Conservation (phyloP, 2,329 filamentous ascomycete genomes). For the Cryphonectria naterciae region DNA sequence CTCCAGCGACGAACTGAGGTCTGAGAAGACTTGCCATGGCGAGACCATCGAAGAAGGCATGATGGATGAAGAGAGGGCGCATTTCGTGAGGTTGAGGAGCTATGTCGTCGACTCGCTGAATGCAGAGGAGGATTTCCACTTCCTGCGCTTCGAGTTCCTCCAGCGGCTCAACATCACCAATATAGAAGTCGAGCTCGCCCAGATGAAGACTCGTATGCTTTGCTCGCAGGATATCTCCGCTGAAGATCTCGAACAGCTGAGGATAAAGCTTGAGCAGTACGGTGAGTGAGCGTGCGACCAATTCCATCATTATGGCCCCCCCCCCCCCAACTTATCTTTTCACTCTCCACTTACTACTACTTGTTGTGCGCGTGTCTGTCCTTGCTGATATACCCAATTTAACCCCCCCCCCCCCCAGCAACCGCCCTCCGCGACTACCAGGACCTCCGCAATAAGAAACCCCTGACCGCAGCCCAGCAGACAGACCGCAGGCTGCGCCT, state of each 20-base stretch:
- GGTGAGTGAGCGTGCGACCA: neutral
- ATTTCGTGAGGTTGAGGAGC: constrained; percentile 3
- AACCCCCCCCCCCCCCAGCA: neutral
- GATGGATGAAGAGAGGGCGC: neutral
- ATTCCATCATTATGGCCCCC: no score
- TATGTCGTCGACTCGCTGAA: constrained; percentile 25
- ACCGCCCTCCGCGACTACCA: constrained; percentile 21
- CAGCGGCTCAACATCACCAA: constrained; percentile 26
- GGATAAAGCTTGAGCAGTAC: constrained; percentile 5
- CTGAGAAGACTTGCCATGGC: neutral
- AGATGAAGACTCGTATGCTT: constrained; percentile 8
- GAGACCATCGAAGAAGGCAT: neutral
- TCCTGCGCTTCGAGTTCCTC: constrained; percentile 26
- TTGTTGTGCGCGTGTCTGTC: neutral
- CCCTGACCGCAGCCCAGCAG: neutral
- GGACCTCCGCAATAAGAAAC: constrained; percentile 6
- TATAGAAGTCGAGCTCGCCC: constrained; percentile 16
- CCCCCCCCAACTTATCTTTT: no score
- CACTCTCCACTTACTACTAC: neutral
- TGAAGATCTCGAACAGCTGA: constrained; percentile 9
- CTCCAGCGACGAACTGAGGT: neutral
- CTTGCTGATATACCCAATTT: neutral
- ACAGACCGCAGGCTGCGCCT: constrained; percentile 20
- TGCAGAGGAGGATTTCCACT: constrained; percentile 27
- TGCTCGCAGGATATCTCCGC: neutral